These are phyloP conservation scores for Stenocarpella maydis DNA, from an alignment of 2,329 filamentous ascomycete species.

Conservation along the genomic window DNA sequence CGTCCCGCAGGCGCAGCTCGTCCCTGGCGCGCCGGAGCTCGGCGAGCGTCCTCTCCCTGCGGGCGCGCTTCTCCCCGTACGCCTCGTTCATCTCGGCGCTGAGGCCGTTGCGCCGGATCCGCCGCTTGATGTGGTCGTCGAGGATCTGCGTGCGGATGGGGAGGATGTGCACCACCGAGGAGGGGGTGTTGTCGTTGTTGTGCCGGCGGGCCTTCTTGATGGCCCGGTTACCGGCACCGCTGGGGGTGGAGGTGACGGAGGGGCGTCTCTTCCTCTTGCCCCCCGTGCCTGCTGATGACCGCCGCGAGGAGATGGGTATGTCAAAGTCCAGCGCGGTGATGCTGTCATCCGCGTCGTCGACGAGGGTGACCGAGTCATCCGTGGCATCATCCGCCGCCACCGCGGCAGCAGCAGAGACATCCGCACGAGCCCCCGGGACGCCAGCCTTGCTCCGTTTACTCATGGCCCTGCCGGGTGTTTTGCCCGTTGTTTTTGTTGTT, in stretches of 20 bases:
- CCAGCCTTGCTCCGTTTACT: not conserved
- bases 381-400: not conserved
- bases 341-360: conserved; percentile 1
- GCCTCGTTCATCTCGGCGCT: conserved; percentile 67
- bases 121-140: conserved; percentile 64
- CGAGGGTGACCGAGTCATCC: not conserved
- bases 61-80: conserved; percentile 54
- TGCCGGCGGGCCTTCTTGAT: not conserved
- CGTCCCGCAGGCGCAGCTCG: conserved; percentile 59
- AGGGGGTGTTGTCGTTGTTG: conserved; percentile 22
- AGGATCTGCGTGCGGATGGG: conserved; percentile 61
- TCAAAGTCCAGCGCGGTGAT: conserved; percentile 23
- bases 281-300: not conserved
- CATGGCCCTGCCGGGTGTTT: not conserved
- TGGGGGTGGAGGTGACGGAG: not conserved
- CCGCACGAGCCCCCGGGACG: not conserved
- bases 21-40: conserved; percentile 59
- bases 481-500: not conserved
- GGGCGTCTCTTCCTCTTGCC: conserved; percentile 30
- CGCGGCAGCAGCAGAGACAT: not conserved
- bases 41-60: conserved; percentile 48
- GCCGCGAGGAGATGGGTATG: not conserved
- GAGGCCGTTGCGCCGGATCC: conserved; percentile 63
- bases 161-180: conserved; percentile 52
- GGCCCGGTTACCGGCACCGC: not conserved